Evolutionary conservation across 306 rosid species (phyloP), one percentile per base, ranked within the genome.

Genomic region (Alnus rubra): DNA sequence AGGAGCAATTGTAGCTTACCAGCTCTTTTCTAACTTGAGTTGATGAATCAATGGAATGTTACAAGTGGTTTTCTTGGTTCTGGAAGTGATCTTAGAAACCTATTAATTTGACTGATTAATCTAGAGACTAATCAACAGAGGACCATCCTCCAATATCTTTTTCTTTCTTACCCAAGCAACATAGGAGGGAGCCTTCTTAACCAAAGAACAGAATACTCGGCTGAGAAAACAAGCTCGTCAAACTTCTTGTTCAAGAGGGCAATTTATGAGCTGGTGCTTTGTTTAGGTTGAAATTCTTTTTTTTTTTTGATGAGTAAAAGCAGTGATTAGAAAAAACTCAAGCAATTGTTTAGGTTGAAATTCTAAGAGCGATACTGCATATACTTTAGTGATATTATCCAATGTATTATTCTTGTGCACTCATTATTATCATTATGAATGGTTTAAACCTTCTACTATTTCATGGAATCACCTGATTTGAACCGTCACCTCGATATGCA

Each of bases 111-210:
- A 49, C 52, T 49, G 11, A 9, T 49, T 12, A 49, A 49, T 59
- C 35, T 8, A 19, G 12, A 58, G 65, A 58, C 10, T 30, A 58
- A 58, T 58, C 45, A 42, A 13, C 37, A 28, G 39, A 59, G 64
- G 64, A 19, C 7, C 33, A 58, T 58, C 33, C 4, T 58, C 35
- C 13, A 11, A n/a, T 58, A 58, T 23, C 64, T 9, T 58, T 58
- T 5, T 58, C 64, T 58, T 42, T 58, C 39, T 59, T 59, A 59
- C 65, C 65, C 65, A 59, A 59, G 35, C 65, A 59, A 23, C 65
- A 3, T 28, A 58, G 35, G 65, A 59, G 37, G 37, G 35, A 59
- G 37, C n/a, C 39, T 59, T 28, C 15, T 12, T 28, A 59, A 59
- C 65, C 37, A 59, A 59, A 59, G 14, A 11, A 59, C 31, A 11